Evolutionary conservation across 495 filamentous ascomycete genomes (phyloP), one percentile per base, ranked within the genome.

Genomic region (Filosporella fistucella): DNA sequence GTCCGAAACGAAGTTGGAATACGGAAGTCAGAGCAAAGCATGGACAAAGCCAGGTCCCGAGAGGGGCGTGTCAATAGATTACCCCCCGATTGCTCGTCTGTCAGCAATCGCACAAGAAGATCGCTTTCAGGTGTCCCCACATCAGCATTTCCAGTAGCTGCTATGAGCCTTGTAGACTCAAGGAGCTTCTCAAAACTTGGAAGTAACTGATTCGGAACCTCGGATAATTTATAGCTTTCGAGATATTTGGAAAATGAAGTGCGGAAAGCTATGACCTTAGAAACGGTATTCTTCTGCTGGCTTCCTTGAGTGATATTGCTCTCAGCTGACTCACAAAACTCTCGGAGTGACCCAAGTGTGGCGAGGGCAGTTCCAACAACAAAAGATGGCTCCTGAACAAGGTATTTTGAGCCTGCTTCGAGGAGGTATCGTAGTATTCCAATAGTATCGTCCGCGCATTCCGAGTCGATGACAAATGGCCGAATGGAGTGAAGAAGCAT

Each of bases 391-490:
- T 71, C 68, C 24, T 77, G 65, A 9, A 56, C 62, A 21, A 97
- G 67, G 59, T 93, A 84, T 17, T 66, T 45, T 14, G 69, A 73
- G 6, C 94, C 91, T 35, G 75, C 68, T 5, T 78, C 72, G 8
- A 97, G 64, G 2, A 99, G 74, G 59, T 95, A 96, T 68, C 89
- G 88, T 33, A 88, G 74, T 25, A 99, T 76, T 0, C 89, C 91
- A 25, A 97, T 66, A 4, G 88, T 81, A 68, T 99, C 93, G 54
- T 96, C 88, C n/a, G 90, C 85, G 62, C 91, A 97, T 57, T 90
- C 80, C 2, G 79, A 67, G 56, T 96, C 87, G 1, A 80, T 78
- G 16, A 96, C 71, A 51, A 87, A 95, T 1, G 84, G 82, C 14
- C 83, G 73, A 32, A 97, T 72, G 3, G 88, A 80, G 56, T 89